Evolutionary conservation across 1,284 basidiomycete genomes (phyloP).

Genomic region (Moesziomyces sp.): DNA sequence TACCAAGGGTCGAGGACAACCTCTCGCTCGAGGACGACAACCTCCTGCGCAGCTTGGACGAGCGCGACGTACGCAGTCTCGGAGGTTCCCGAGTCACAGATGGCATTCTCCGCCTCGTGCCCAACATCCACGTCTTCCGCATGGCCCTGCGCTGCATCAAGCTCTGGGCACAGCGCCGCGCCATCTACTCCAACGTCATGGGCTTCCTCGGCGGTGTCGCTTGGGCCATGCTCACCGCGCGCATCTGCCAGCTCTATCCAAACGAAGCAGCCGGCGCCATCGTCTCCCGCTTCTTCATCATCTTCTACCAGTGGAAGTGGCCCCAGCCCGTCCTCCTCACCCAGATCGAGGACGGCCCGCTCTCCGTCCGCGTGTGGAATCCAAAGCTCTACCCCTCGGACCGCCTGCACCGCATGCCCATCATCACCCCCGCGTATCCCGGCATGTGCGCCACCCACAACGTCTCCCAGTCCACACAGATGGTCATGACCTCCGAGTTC

Average conservation of each 20-base stretch:
- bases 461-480: slow-evolving; percentile 92
- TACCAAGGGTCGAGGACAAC: slow-evolving; percentile 88
- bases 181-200: slow-evolving; percentile 97
- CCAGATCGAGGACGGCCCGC: slow-evolving; percentile 87
- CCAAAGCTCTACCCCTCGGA: slow-evolving; percentile 95
- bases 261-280: slow-evolving; percentile 93
- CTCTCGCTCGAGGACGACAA: slow-evolving; percentile 90
- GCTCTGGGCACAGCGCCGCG: slow-evolving; percentile 94
- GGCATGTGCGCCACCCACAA: slow-evolving; percentile 99
- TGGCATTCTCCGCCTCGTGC: slow-evolving; percentile 93
- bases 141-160: slow-evolving; percentile 95
- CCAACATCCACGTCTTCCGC: slow-evolving; percentile 92
- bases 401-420: slow-evolving; percentile 97
- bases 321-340: slow-evolving; percentile 96
- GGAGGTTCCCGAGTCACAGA: slow-evolving; percentile 97
- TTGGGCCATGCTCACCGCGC: slow-evolving; percentile 97
- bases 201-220: slow-evolving; percentile 98
- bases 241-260: slow-evolving; percentile 98
- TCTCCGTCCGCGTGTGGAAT: slow-evolving; percentile 97
- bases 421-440: slow-evolving; percentile 98
- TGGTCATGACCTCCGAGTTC: slow-evolving; percentile 96
- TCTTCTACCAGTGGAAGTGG: slow-evolving; percentile 98
- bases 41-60: slow-evolving; percentile 90
- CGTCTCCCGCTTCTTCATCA: slow-evolving; percentile 95
- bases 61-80: slow-evolving; percentile 91